phyloP scores from a whole-genome alignment of 305 asterid species.

The Nicotiana rustica region DNA sequence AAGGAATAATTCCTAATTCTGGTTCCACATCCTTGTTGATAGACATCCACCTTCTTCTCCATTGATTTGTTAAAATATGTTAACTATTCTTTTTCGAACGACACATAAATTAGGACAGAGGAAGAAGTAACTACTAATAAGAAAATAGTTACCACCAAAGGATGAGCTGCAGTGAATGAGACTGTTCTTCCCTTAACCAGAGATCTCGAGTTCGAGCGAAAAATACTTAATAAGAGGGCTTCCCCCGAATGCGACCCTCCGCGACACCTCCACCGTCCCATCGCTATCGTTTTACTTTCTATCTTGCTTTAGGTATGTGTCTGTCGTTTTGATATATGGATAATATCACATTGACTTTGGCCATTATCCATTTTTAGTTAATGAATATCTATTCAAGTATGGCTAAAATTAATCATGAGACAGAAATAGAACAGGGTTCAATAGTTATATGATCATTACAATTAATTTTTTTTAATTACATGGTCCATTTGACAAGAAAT shows the following conservation, averaged over 20 bases:
- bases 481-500: background rate
- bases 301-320: background rate
- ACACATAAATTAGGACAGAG: too few species aligned
- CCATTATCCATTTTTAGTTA: slow-evolving; percentile 8
- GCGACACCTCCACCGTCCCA: background rate
- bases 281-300: background rate
- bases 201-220: too few species aligned
- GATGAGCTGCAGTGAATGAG: too few species aligned
- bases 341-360: slow-evolving; percentile 9
- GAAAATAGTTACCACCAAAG: too few species aligned
- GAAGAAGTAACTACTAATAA: too few species aligned
- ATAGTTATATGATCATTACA: background rate
- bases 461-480: too few species aligned
- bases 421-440: background rate
- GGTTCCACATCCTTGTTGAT: slow-evolving; percentile 11
- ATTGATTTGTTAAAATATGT: background rate
- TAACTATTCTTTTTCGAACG: too few species aligned
- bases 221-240: too few species aligned
- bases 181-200: too few species aligned
- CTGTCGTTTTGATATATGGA: background rate
- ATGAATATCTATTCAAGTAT: background rate
- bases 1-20: slow-evolving; percentile 13
- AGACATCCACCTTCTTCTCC: background rate
- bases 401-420: background rate
- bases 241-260: too few species aligned